Base-by-base conservation (phyloP, 1,139 yeast species). In the Taphrina communis region DNA sequence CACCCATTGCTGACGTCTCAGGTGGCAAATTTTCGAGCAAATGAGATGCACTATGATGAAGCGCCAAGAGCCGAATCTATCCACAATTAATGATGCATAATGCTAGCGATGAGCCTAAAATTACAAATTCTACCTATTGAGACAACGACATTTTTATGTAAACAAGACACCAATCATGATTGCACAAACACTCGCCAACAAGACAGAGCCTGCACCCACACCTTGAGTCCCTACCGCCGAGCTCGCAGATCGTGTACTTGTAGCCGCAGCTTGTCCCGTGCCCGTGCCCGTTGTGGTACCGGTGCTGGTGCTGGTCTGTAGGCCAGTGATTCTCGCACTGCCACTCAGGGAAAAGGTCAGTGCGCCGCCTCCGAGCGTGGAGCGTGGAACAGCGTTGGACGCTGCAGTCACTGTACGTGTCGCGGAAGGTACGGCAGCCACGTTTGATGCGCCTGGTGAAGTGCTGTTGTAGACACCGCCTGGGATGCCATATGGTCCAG, bases 391-490 rank as follows among this genome's bases (percentile, higher is more conserved):
- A 50, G 21, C 42, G 12, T 42, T 51, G 6, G 67, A 56, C n/a
- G 61, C 61, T 9, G 44, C 25, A 7, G 59, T 35, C n/a, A 63
- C 55, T 17, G 61, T 55, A 6, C 55, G 31, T 17, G 67, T 53
- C 14, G 35, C 59, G 5, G 67, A 53, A 6, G 67, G 67, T 12
- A 63, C 42, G 41, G 46, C 41, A 12, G 67, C 67, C 38, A 63
- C 56, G 21, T 56, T 57, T 17, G 61, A 36, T n/a, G 67, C 67
- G n/a, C 56, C 56, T 1, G 61, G 67, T 14, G 67, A 63, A 11
- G 67, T 55, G 25, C 48, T 46, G 35, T 63, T 63, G 52, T 63
- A 63, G 14, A 63, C 67, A 12, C 44, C 67, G 7, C 61, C 67
- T 14, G 67, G 67, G 1, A 63, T 53, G 31, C 67, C 67, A n/a